Base-by-base conservation (phyloP, 164 flowering plant genomes). In the Liriodendron chinense region DNA sequence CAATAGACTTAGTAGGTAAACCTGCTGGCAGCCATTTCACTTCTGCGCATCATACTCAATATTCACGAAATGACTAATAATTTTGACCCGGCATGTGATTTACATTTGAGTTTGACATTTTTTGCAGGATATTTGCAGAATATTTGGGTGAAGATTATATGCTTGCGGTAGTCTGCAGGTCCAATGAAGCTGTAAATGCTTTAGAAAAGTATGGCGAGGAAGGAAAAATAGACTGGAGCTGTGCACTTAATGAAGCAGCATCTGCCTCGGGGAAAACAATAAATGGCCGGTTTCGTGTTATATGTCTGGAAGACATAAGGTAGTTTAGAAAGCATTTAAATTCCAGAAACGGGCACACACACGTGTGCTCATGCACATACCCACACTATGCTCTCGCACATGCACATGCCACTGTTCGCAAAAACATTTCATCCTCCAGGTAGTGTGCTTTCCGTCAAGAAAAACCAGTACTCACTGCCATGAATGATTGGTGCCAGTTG, bases 291-390 rank as follows among this genome's bases (percentile, higher is more conserved):
- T 86, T 84, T 73, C 77, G 63, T 75, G 89, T 88, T 26, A 81
- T 92, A 75, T 89, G 90, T 75, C 90, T 92, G 8, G 92, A 89
- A 73, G 83, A 82, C 67, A 80, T 87, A 80, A 88, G 92, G 96
- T 89, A 81, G 57, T 5, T 6, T 21, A 10, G 53, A 47, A 25
- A 69, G 21, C 14, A 68, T 71, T 34, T 65, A 34, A 16, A 2
- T 77, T 62, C 53, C 23, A 13, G 10, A 12, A 53, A 53, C 20
- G 13, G 13, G 59, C 9, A 53, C 59, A 12, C 18, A 8, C 59
- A 34, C 43, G 3, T 34, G 43, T 1, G 43, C 43, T 34, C 43
- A 34, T 34, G 43, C 43, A 34, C 43, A 34, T 7, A 34, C 43
- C 7, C 6, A 34, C 7, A 34, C 43, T 7, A 34, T 34, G 43